These are phyloP conservation scores for Orychophragmus violaceus DNA, from an alignment of 345 rosid species.

Conservation along the genomic window DNA sequence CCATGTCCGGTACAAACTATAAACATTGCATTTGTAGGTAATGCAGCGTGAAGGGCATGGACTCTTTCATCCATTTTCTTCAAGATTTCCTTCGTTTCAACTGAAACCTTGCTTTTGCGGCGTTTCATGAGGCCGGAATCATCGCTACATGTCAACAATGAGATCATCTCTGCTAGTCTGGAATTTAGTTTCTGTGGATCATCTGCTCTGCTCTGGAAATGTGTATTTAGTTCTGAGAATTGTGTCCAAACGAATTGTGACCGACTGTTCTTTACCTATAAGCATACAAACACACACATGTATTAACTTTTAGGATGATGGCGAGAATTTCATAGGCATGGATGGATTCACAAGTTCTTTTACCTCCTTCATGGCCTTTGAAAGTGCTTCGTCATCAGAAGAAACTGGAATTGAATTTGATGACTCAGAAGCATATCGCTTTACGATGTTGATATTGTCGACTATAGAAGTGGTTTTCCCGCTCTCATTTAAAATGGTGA, in stretches of 20 bases:
- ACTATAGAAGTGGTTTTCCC: slow-evolving; percentile 72
- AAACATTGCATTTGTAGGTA: slow-evolving; percentile 80
- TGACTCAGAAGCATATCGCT: slow-evolving; percentile 64
- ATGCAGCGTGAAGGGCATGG: slow-evolving; percentile 41
- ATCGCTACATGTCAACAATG: slow-evolving; percentile 67
- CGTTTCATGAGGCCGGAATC: slow-evolving; percentile 35
- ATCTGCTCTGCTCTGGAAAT: slow-evolving; percentile 56
- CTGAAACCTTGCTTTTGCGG: slow-evolving; percentile 36
- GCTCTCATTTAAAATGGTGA: slow-evolving; percentile 54
- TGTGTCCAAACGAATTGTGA: slow-evolving; percentile 85
- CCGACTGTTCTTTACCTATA: slow-evolving; percentile 61
- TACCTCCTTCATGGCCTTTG: slow-evolving; percentile 79
- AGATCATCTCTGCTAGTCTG: slow-evolving; percentile 71
- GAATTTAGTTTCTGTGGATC: slow-evolving; percentile 55
- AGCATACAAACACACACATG: slow-evolving; percentile 8
- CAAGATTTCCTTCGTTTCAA: slow-evolving; percentile 61
- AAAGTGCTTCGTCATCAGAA: slow-evolving; percentile 81
- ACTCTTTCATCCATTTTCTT: slow-evolving; percentile 50
- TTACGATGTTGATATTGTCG: slow-evolving; percentile 61
- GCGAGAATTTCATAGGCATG: background rate
- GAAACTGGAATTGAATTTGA: slow-evolving; percentile 73
- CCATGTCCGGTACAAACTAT: slow-evolving; percentile 97
- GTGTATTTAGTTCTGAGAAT: slow-evolving; percentile 69
- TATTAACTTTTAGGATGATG: background rate
- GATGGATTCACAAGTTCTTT: background rate